Base-by-base conservation (phyloP, 192 early-diverging fungal genomes). In the Podila clonocystis region DNA sequence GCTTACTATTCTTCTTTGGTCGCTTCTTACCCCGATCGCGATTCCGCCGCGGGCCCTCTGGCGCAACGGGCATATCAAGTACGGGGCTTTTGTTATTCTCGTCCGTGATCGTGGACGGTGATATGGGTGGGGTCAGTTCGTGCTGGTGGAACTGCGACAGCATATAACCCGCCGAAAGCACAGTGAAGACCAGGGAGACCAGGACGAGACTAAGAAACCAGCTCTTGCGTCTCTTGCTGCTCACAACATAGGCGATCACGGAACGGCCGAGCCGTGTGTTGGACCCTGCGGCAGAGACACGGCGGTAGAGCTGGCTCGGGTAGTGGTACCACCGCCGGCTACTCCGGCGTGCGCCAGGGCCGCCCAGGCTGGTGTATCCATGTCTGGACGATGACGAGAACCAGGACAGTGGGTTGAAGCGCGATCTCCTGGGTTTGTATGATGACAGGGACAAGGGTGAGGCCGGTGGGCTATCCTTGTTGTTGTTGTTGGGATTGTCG, bases 131-230 rank as follows among this genome's bases (percentile, higher is more conserved):
- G 15, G 29, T 41, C 7, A 77, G 15, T 5, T 80, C 77, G 15
- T 48, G n/a, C 20, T 58, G 65, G n/a, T 79, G 76, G 11, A 79
- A 36, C 30, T 72, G 65, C n/a, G n/a, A 63, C 19, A 80, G 41
- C 11, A 80, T 67, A 19, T 73, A 73, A 17, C 70, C 77, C 1
- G 66, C 70, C 31, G 71, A 73, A 8, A 80, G 29, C 8, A 67
- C 26, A 4, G 77, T 80, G 24, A 80, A 45, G 24, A 41, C 70
- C 2, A 80, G 50, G n/a, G 77, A 80, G 33, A 80, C 12, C 15
- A 73, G 22, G 57, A 80, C 68, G 8, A 80, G 62, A 34, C 61
- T 62, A 24, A 80, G 33, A 49, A 80, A 80, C 77, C 77, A 80
- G 28, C 70, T 65, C 50, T 73, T 80, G n/a, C 66, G 65, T 36